A percentile compares a stretch with the other conserved stretches of the same genome.
phyloP scores from a whole-genome alignment of 306 rosid species.

The Vachellia collinsii region DNA sequence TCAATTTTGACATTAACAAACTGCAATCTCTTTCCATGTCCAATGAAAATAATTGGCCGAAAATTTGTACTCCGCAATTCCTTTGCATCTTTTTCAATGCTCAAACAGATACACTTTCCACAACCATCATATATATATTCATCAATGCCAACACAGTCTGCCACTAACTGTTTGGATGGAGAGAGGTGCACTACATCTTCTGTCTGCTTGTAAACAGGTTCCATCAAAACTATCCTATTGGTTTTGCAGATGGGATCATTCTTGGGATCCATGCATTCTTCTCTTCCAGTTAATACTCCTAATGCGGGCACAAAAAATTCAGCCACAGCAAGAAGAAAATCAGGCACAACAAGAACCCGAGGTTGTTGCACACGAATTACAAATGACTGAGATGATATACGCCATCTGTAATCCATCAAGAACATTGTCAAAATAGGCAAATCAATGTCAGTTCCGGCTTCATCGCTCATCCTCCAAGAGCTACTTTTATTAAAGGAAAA shows the following conservation, averaged over 20 bases:
- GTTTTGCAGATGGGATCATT: conserved; percentile 81
- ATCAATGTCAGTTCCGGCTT: conserved; percentile 54
- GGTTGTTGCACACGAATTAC: conserved; percentile 96
- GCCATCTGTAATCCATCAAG: conserved; percentile 93
- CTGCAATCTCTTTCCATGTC: conserved; percentile 83
- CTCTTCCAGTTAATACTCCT: conserved; percentile 90
- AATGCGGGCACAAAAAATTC: conserved; percentile 96
- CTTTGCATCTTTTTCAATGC: conserved; percentile 67
- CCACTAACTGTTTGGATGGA: conserved; percentile 81
- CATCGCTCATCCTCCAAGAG: conserved; percentile 52
- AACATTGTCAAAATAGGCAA: conserved; percentile 83
- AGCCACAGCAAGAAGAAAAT: conserved; percentile 92
- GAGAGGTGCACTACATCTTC: conserved; percentile 86
- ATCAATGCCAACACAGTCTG: conserved; percentile 71
- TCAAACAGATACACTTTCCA: conserved; percentile 76
- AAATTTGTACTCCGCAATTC: conserved; percentile 54
- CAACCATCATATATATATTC: conserved; percentile 92
- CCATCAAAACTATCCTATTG: conserved; percentile 63
- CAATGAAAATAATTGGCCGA: conserved; percentile 85
- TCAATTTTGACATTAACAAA: conserved; percentile 88
- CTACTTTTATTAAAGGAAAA: conserved; percentile 49
- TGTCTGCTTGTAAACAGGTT: conserved; percentile 70
- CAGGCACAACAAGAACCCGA: conserved; percentile 95
- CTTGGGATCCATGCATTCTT: conserved; percentile 82
- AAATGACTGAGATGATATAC: conserved; percentile 74